Base-by-base conservation (phyloP, 2,329 filamentous ascomycete species). In the Fusarium mangiferae region DNA sequence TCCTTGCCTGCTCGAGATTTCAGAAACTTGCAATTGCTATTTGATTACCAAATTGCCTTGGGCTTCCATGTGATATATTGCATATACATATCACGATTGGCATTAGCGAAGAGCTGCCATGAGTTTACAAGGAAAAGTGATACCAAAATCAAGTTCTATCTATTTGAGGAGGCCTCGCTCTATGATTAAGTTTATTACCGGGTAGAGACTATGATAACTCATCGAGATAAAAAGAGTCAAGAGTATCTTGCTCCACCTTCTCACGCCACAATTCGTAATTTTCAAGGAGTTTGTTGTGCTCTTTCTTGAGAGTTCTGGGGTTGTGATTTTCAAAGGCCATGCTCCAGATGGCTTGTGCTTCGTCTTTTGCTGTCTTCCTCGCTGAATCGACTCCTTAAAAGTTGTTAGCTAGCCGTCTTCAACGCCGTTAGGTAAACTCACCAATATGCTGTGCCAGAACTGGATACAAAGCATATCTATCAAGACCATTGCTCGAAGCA, bases 401-500 rank as follows among this genome's bases (percentile, higher is more conserved):
- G 3, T 52, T 5, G 38, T 55, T 24, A 44, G 11, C 14, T 3
- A 1, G 2, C 5, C 1, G 3, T 28, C 15, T 28, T 9, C 1
- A 8, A 6, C 4, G 9, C 14, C 11, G 1, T 28, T 3, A 18
- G 1, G 5, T 0, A 24, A 41, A 46, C 68, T n/a, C 15, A 70
- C 68, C 68, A 26, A 70, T 66, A 7, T 70, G 66, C 6, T 70
- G 66, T 15, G 60, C 66, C 17, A 61, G 68, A 12, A 70, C 66
- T 15, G 68, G 68, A 22, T 66, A 70, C 12, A 70, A 30, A 12
- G 66, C 66, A 41, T 70, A 70, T 49, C 68, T 64, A 11, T 66
- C 48, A 3, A 70, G 33, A 4, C 33, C 6, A 20, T 61, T 66
- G 3, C 20, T 51, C 8, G 36, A n/a, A 11, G 68, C 68, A 41